These are phyloP conservation scores for Akanthomyces dipterigenus DNA, from an alignment of 2,329 filamentous ascomycete genomes.

Conservation along the genomic window DNA sequence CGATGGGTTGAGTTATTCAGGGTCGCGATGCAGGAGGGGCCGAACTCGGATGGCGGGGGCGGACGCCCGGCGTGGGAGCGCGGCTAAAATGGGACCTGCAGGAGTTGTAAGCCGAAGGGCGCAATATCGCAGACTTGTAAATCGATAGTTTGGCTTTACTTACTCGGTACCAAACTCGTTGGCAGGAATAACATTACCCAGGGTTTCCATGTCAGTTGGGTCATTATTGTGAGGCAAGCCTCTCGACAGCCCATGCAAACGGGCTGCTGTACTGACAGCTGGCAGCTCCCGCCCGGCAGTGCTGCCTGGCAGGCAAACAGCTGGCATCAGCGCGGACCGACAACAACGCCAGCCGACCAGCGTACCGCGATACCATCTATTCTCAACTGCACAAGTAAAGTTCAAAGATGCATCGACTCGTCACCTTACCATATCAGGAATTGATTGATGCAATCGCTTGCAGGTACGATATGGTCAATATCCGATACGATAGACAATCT, in stretches of 20 bases:
- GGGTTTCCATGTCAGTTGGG: neutral
- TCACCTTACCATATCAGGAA: neutral
- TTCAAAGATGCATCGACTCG: too few species aligned
- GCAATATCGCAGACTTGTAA: neutral
- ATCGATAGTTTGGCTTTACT: too few species aligned
- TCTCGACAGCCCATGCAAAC: neutral
- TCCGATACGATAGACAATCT: too few species aligned
- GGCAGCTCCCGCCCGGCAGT: neutral
- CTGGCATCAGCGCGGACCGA: neutral
- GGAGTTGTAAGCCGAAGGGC: neutral
- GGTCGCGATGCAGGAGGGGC: neutral
- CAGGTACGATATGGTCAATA: too few species aligned
- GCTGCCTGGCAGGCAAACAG: neutral
- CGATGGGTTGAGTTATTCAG: neutral
- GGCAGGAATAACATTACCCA: too few species aligned
- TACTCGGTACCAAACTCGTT: too few species aligned
- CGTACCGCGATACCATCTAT: neutral
- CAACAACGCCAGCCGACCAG: neutral
- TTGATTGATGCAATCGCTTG: neutral
- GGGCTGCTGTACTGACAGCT: neutral
- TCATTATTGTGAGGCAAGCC: neutral
- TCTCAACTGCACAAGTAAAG: neutral
- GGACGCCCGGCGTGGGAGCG: neutral
- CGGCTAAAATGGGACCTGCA: neutral
- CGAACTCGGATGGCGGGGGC: slow-evolving; percentile 5